Evolutionary conservation across 164 flowering plant genomes (phyloP), one percentile per base, ranked within the genome.

Genomic region (Aristolochia contorta): DNA sequence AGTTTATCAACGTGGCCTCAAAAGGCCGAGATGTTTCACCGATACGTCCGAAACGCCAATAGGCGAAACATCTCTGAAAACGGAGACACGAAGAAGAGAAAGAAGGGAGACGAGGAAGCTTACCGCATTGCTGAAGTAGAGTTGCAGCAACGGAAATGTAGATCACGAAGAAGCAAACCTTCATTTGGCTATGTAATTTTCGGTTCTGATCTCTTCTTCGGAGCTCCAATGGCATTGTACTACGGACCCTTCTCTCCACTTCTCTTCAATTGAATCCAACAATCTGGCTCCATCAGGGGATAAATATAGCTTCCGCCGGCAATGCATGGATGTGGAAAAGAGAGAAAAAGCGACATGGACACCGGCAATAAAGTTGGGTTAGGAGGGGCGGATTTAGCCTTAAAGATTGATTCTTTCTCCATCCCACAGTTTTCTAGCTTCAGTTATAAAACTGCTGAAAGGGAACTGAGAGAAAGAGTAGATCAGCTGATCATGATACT

Each of bases 71-170:
- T 18, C 6, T 16, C 24, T 7, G 37, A 5, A 20, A 61, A 52
- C 6, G 9, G 3, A 24, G 24, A n/a, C 2, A 33, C 32, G 18
- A 63, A 24, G 5, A 27, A 52, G 12, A 46, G 15, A 27, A 25
- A n/a, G 18, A 57, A 52, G 23, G 4, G 14, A 12, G 24, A 7
- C 10, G 12, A 4, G 22, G 7, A 25, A 54, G 47, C 75, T 72
- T 77, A 84, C 89, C 89, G 27, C 73, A 75, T 33, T 49, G 69
- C 30, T 65, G 57, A 69, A 78, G 69, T 47, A 62, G 62, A 57
- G 71, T 54, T 46, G 78, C 68, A 30, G 75, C 59, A 22, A 75
- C 10, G 22, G 57, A 62, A 9, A 75, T 2, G 57, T 43, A 74
- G 45, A 79, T 69, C 14, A 65, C 54, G 4, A 72, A 41, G 50